Conservation (phyloP, 371 early-diverging fungal species). For the Lichtheimia hyalospora region DNA sequence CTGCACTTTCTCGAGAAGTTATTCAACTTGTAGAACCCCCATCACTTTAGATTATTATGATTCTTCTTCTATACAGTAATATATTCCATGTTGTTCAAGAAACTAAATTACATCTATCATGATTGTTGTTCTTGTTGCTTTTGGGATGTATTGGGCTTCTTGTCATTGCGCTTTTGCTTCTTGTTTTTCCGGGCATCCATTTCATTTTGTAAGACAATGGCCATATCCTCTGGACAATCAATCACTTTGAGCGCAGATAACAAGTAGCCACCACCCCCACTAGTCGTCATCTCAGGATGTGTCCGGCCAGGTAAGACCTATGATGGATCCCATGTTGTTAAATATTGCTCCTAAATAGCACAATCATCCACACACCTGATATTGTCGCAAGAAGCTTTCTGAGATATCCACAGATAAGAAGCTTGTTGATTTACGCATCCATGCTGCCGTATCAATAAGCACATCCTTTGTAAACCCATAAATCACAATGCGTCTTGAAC, state of each 20-base stretch:
- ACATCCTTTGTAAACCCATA: constrained; percentile 85
- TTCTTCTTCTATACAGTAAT: no score
- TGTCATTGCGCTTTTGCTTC: background rate
- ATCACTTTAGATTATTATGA: no score
- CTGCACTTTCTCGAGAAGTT: constrained; percentile 33
- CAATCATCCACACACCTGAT: constrained; percentile 48
- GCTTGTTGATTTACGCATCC: constrained; percentile 68
- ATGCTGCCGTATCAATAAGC: constrained; percentile 66
- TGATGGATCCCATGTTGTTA: constrained; percentile 7
- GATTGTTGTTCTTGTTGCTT: no score
- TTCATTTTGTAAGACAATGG: constrained; percentile 15
- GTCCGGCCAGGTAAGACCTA: constrained; percentile 89
- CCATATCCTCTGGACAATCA: constrained; percentile 41
- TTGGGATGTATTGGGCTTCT: background rate
- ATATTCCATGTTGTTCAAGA: no score
- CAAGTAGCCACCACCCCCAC: constrained; percentile 84
- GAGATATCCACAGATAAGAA: constrained; percentile 82
- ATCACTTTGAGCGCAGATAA: constrained; percentile 71
- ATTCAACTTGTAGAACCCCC: constrained; percentile 14
- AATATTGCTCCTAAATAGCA: no score
- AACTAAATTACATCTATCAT: no score
- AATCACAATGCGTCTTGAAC: constrained; percentile 84
- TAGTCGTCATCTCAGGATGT: constrained; percentile 92
- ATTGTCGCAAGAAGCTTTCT: constrained; percentile 88
- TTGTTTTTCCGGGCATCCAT: background rate